Evolutionary conservation across 805 yeast species (phyloP).

Genomic region (Helenozyma rhizophorensis): DNA sequence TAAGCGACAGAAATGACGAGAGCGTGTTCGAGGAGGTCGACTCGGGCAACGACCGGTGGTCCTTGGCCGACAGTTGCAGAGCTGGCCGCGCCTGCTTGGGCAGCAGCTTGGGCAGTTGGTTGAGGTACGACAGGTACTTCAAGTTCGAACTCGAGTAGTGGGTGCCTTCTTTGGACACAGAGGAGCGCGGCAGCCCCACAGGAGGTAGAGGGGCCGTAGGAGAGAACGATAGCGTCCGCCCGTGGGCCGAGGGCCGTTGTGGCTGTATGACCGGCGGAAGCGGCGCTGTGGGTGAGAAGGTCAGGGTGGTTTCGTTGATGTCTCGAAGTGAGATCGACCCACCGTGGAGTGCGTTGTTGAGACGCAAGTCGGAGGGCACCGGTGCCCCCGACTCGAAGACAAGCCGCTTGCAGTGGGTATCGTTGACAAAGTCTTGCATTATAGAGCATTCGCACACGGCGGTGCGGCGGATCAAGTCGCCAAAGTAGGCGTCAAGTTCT

Average conservation of each 20-base stretch:
- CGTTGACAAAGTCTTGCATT: too few species aligned
- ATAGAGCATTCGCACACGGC: too few species aligned
- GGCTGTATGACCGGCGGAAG: neutral
- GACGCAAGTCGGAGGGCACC: neutral
- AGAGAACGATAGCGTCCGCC: conserved; percentile 5
- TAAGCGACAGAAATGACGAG: conserved; percentile 24
- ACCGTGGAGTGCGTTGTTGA: neutral
- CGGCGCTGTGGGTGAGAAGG: too few species aligned
- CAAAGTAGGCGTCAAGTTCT: too few species aligned
- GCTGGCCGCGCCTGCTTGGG: neutral
- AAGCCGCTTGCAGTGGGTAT: too few species aligned
- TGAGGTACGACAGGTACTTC: conserved; percentile 14
- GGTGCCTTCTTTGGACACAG: neutral
- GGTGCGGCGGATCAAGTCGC: too few species aligned
- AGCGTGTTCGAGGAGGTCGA: conserved; percentile 21
- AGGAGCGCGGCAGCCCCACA: neutral
- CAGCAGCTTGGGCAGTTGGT: neutral
- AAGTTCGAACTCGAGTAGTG: conserved; percentile 6
- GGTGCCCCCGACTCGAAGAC: too few species aligned
- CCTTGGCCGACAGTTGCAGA: too few species aligned
- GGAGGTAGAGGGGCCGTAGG: conserved; percentile 13
- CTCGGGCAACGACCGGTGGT: conserved; percentile 4
- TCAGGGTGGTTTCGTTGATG: too few species aligned
- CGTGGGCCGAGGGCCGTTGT: too few species aligned
- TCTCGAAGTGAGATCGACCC: neutral